Base-by-base conservation (phyloP, 225 moss, liverwort and hornwort genomes). In the Physcomitrellopsis africana region DNA sequence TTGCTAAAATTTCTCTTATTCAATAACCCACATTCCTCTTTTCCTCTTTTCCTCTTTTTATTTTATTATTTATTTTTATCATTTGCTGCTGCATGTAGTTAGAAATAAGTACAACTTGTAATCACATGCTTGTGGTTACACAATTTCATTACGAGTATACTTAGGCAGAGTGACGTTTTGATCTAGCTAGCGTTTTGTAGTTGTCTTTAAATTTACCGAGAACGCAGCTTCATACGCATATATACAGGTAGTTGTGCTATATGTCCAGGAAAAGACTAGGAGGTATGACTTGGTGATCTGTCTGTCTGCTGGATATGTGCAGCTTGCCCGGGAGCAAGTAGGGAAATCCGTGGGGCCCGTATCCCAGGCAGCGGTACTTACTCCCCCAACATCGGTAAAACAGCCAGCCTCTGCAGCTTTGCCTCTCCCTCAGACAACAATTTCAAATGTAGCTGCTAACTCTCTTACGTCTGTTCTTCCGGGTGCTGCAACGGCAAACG, bases 241-340 rank as follows among this genome's bases (percentile, higher is more conserved):
- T 16, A n/a, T 45, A 37, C 4, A 1, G 32, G 32, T 37, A 37
- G 32, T 37, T 37, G 32, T 37, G 32, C 4, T 37, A 0, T 37
- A 18, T 60, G 8, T 13, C 2, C 15, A 14, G 53, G 72, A 62
- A 27, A 9, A 41, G 10, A 16, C 27, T 11, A 15, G 8, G 51
- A 74, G 17, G 56, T 17, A 69, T 5, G 13, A 47, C 26, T 10
- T 75, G 18, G 48, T 37, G 32, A 37, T 37, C 0, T 7, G 19
- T 48, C 27, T 61, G 49, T 43, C 41, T 56, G 11, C 44, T 71
- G 72, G 67, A 72, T 74, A 54, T 53, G 52, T 60, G 77, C 87
- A 99, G 97, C 81, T 89, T 10, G 99, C 99, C 66, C 90, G 99
- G 48, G 92, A 93, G 83, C 93, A 89, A 82, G 90, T 89, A 60